Conservation (phyloP, 345 rosid species). For the Noccaea caerulescens region DNA sequence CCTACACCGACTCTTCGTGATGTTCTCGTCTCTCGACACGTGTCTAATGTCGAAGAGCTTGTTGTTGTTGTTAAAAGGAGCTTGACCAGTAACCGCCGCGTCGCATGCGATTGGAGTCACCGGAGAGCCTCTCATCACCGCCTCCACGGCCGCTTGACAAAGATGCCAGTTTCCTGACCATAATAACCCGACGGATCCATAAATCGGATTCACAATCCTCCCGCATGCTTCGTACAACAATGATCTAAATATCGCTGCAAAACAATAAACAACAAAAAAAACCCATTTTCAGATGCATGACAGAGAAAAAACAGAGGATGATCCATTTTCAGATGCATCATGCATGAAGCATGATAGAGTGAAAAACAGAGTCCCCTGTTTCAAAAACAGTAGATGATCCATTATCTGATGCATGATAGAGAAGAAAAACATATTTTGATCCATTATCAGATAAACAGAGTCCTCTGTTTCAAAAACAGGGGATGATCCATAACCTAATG, state of each 20-base stretch:
- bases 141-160: constrained; percentile 94
- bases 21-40: constrained; percentile 68
- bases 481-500: not conserved
- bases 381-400: not conserved
- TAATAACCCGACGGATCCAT: constrained; percentile 90
- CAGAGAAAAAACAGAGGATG: not conserved
- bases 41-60: constrained; percentile 81
- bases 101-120: constrained; percentile 76
- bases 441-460: too few species aligned
- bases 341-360: not conserved
- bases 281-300: constrained; percentile 2
- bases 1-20: constrained; percentile 26
- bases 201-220: constrained; percentile 91
- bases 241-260: constrained; percentile 86
- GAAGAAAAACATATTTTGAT: not conserved
- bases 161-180: constrained; percentile 97
- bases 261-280: not conserved
- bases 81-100: constrained; percentile 65
- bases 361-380: not conserved
- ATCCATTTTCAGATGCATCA: too few species aligned
- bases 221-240: constrained; percentile 98
- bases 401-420: constrained; percentile 18
- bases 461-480: not conserved
- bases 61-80: constrained; percentile 56
- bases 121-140: constrained; percentile 86